Evolutionary conservation across 768 basidiomycete genomes (phyloP).

Genomic region (Mycena olivaceomarginata): DNA sequence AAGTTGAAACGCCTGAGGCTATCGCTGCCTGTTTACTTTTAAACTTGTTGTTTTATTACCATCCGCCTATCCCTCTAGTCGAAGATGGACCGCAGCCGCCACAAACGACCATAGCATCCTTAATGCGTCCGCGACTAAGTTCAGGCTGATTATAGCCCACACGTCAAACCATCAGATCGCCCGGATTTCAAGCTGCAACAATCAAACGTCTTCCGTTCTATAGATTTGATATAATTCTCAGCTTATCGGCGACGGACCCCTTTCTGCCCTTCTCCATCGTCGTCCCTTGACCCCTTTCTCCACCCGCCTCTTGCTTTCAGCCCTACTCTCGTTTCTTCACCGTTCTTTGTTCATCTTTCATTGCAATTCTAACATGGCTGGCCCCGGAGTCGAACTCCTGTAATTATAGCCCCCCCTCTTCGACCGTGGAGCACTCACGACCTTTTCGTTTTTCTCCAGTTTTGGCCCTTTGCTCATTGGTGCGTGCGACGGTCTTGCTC

Average conservation of each 20-base stretch:
- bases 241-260: not conserved
- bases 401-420: not conserved
- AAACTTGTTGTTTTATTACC: too few species aligned
- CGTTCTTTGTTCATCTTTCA: not conserved
- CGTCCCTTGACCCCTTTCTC: not conserved
- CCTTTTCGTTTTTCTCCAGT: slow-evolving; percentile 9
- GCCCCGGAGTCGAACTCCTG: slow-evolving; percentile 43
- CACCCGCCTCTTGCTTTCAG: not conserved
- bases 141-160: too few species aligned
- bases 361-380: slow-evolving; percentile 34
- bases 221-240: too few species aligned
- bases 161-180: too few species aligned
- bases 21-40: too few species aligned
- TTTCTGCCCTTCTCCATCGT: not conserved
- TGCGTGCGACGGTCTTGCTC: not conserved
- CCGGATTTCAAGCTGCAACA: too few species aligned
- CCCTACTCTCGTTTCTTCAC: not conserved
- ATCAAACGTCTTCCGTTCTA: too few species aligned
- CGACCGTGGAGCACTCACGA: slow-evolving; percentile 3
- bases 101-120: too few species aligned
- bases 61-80: too few species aligned
- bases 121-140: too few species aligned
- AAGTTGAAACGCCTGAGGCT: too few species aligned
- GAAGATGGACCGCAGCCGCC: too few species aligned
- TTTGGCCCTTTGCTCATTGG: slow-evolving; percentile 43